Base-by-base conservation (phyloP, 108 stramenopile genomes). In the Phaeodactylum tricornutum region DNA sequence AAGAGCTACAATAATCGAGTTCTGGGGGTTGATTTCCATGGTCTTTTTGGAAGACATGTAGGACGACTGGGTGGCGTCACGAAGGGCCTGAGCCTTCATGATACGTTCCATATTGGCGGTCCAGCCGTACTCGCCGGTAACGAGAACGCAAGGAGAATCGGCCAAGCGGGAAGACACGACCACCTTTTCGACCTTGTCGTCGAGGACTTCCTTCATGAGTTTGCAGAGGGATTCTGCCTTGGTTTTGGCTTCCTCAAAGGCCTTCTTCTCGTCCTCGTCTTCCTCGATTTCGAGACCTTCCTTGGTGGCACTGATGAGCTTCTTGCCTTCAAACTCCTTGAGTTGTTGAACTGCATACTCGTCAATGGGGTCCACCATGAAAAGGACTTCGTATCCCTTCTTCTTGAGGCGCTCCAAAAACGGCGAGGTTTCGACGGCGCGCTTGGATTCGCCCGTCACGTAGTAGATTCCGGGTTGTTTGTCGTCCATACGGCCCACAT, bases 141-240 rank as follows among this genome's bases (percentile, higher is more conserved):
- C 97, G 26, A 99, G 92, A 41, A 84, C 84, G 75, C 99, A 99
- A 29, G 99, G 99, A 38, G 93, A 93, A 63, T 98, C 94, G 12
- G 91, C 96, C 27, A 99, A 93, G 70, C 99, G 95, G 81, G 90
- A 91, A 32, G 95, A 96, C 17, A 97, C 95, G 56, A 95, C 90
- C 35, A 98, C 99, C 95, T 99, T 99, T 75, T 99, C 99, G 53
- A 99, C 97, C 97, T 98, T 98, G 81, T 99, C 99, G 48, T 96
- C 97, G 37, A 99, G 84, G 24, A 98, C 96, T 71, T 98, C 97
- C 90, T 99, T 99, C 88, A 99, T 99, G 62, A 99, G 81, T 79
- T 97, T 97, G 95, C 96, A 97, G 30, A 99, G 73, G 36, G 90
- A 85, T 59, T 98, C 96, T 15, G 94, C 75, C 74, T 92, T 85